Evolutionary conservation across 352 stramenopile genomes (phyloP).

Genomic region (Phytophthora pini): DNA sequence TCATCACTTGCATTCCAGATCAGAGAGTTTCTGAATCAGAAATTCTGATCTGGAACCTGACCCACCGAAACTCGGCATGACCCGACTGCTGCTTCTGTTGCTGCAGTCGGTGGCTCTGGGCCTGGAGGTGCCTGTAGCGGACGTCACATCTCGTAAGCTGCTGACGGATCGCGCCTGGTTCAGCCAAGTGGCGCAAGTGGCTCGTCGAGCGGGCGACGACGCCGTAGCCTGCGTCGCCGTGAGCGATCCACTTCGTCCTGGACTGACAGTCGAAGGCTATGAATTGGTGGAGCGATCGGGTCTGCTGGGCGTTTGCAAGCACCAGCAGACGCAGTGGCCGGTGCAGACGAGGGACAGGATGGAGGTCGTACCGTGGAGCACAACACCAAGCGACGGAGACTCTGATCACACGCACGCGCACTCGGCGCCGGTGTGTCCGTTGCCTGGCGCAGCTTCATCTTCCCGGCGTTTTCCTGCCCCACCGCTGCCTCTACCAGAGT

Average conservation of each 20-base stretch:
- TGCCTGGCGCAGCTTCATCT: conserved; percentile 24
- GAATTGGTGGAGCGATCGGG: conserved; percentile 74
- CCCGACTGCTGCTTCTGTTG: conserved; percentile 15
- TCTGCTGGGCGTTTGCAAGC: conserved; percentile 69
- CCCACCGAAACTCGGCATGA: conserved; percentile 20
- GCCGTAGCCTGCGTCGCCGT: conserved; percentile 38
- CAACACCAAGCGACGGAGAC: conserved; percentile 3
- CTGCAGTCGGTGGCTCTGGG: conserved; percentile 7
- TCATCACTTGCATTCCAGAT: too few species aligned
- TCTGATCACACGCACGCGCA: conserved; percentile 1
- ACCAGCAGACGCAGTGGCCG: conserved; percentile 39
- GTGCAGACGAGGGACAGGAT: conserved; percentile 30
- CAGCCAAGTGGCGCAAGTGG: conserved; percentile 49
- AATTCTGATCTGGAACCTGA: too few species aligned
- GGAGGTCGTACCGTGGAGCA: conserved; percentile 29
- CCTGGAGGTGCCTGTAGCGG: conserved; percentile 15
- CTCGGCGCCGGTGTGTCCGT: conserved; percentile 22
- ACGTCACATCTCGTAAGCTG: conserved; percentile 36
- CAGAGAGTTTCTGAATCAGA: too few species aligned
- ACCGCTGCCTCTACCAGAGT: conserved; percentile 22
- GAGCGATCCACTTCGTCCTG: conserved; percentile 43
- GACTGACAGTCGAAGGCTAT: conserved; percentile 64
- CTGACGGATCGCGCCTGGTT: conserved; percentile 58
- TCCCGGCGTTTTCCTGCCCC: conserved; percentile 20
- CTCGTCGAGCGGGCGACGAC: conserved; percentile 26